Evolutionary conservation across 1,139 yeast species (phyloP).

Genomic region (Arxiozyma heterogenica): DNA sequence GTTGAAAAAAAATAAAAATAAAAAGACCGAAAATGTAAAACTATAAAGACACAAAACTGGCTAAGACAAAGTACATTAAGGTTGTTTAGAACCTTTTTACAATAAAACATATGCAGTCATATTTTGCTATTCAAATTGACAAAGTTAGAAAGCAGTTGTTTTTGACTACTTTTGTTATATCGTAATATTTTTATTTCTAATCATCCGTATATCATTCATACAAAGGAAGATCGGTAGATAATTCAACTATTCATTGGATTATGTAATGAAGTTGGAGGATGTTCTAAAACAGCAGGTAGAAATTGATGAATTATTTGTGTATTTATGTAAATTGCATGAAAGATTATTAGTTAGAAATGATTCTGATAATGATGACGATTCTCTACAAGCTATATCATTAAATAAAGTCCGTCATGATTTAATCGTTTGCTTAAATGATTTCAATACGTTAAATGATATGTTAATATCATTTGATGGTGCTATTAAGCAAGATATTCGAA

Average conservation of each 20-base stretch:
- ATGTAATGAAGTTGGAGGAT: conserved; percentile 19
- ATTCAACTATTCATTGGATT: background rate
- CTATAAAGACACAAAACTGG: background rate
- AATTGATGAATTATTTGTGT: conserved; percentile 14
- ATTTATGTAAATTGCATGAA: conserved; percentile 17
- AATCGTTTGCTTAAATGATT: conserved; percentile 22
- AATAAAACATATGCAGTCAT: background rate
- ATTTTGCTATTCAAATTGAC: too few relatives aligned
- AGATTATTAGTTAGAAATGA: conserved; percentile 15
- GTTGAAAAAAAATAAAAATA: too few relatives aligned
- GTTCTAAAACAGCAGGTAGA: conserved; percentile 19
- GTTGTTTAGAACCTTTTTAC: too few relatives aligned
- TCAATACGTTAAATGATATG: conserved; percentile 19
- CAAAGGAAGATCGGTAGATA: background rate
- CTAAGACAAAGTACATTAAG: too few relatives aligned
- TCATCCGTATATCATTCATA: background rate
- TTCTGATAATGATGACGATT: background rate
- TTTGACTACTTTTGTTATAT: too few relatives aligned
- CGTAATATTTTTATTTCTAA: background rate
- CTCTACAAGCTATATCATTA: conserved; percentile 3
- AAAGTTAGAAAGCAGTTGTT: background rate
- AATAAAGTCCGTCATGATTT: conserved; percentile 23
- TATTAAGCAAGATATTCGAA: conserved; percentile 16
- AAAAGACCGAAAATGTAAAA: too few relatives aligned
- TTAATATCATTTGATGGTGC: conserved; percentile 23